Evolutionary conservation across 2,329 filamentous ascomycete species (phyloP), one percentile per base, ranked within the genome.

Genomic region (Fusarium papillatum): DNA sequence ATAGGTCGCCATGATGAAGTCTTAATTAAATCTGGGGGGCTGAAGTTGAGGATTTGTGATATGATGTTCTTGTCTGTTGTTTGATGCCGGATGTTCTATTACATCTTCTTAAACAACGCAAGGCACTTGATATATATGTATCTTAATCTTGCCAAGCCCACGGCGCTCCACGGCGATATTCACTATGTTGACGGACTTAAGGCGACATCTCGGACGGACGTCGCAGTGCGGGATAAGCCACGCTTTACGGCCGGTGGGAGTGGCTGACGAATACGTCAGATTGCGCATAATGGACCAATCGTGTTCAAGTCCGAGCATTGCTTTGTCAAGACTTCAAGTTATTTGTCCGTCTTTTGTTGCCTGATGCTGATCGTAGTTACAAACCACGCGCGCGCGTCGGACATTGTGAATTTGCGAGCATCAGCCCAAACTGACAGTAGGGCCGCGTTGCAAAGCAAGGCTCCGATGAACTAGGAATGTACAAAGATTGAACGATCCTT

Each of bases 1-100:
- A 60, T 82, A 84, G 60, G 80, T 80, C n/a, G 81, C 38, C 82
- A 84, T 71, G 7, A 7, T 59, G 19, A 14, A 5, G 4, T 4
- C 31, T 10, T 19, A 29, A 13, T 29, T 46, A 17, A 19, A 4
- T n/a, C 22, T 39, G n/a, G 13, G 17, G 10, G 34, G 1, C 10
- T 26, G 24, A 41, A 14, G 36, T 8, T 29, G 24, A 4, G 1
- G 11, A 7, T 6, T 26, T 55, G 19, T 55, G 50, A 1, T 31
- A 4, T 19, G 26, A 16, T 34, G 11, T 34, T 55, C 19, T 55
- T 29, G 4, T 34, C 1, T 31, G 26, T 31, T 55, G 11, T 2
- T 55, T n/a, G 50, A 34, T 55, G 50, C 19, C 34, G 50, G 14
- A 16, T 55, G 17, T 6, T 16, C 6, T 8, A 31, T 55, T 34